Evolutionary conservation across 1,139 yeast genomes (phyloP), one percentile per base, ranked within the genome.

Genomic region (Scheffersomyces segobiensis): DNA sequence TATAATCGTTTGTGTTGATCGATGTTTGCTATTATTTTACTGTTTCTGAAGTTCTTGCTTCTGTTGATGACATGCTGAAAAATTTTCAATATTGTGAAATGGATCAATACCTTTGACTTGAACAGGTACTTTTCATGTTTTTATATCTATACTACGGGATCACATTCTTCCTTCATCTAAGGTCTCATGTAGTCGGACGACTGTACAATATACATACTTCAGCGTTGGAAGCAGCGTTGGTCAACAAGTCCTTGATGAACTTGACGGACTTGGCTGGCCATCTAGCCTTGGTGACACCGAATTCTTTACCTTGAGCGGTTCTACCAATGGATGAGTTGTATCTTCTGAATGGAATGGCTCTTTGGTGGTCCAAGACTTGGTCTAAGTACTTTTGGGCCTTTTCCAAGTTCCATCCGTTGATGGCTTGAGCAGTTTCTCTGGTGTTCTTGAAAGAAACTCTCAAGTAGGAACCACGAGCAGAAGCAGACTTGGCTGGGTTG

Each of bases 401-500:
- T 83, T 90, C 88, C 80, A 95, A 87, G 82, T 92, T 91, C 98
- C 98, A 93, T 73, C 99, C 99, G 81, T 85, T 88, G 83, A 95
- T 88, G 81, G 99, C 98, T 84, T 91, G 97, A 72, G 96, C 98
- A 73, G 98, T 90, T 85, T 95, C 99, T 83, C 97, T 93, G 85
- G 99, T 95, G 96, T 95, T 95, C 93, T 95, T 95, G 97, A 84
- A 95, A 72, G 99, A 96, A 74, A 93, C 98, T 87, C 99, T 95
- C 84, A 95, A 89, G 93, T 93, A 93, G 66, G 98, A 91, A 80
- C 98, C 98, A 84, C 98, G 96, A 79, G 98, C 97, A 79, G 97
- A 89, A 78, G 98, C 98, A 76, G 97, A 91, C 87, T 93, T 93
- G 81, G 97, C 96, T 86, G 99, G 98, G 93, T 95, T 93, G 78